phyloP scores from a whole-genome alignment of 2,329 filamentous ascomycete genomes.

The Fusarium pseudoanthophilum region DNA sequence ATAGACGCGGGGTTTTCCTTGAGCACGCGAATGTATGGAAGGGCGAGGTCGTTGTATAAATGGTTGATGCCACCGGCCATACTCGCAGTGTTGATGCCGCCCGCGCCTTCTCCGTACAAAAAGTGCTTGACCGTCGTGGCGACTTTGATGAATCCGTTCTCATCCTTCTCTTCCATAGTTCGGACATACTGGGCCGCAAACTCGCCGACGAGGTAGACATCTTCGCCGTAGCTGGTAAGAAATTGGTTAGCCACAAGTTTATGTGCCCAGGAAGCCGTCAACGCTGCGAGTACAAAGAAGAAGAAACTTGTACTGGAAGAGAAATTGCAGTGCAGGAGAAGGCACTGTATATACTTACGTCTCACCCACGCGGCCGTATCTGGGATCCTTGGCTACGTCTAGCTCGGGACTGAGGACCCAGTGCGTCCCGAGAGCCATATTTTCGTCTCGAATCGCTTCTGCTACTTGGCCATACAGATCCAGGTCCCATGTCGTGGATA shows the following conservation, averaged over 20 bases:
- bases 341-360: not conserved
- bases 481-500: not conserved
- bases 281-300: fast-evolving
- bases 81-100: not conserved
- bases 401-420: not conserved
- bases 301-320: fast-evolving
- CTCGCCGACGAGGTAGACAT: not conserved
- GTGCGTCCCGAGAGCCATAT: not conserved
- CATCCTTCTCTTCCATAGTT: not conserved
- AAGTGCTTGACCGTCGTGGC: not conserved
- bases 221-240: not conserved
- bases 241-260: fast-evolving
- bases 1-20: not conserved
- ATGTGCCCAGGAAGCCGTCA: fast-evolving
- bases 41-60: not conserved
- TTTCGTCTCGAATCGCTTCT: not conserved
- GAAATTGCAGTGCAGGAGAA: not conserved
- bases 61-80: not conserved
- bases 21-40: not conserved
- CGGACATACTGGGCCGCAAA: not conserved
- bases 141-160: not conserved
- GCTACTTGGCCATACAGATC: not conserved
- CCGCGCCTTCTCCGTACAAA: not conserved
- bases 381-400: not conserved
- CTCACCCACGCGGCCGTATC: not conserved